Evolutionary conservation across 345 rosid genomes (phyloP).

Genomic region (Alliaria petiolata): DNA sequence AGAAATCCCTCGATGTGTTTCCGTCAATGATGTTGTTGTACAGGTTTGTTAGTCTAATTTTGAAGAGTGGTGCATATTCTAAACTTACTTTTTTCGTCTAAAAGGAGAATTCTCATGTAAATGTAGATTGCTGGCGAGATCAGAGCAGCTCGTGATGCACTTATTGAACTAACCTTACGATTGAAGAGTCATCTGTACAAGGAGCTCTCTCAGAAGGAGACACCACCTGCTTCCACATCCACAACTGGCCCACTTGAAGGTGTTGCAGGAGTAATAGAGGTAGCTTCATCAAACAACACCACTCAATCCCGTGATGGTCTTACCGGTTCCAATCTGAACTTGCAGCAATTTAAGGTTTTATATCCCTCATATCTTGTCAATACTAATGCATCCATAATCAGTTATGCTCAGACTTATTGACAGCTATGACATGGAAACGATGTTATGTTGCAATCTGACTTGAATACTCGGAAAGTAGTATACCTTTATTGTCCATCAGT

Average conservation of each 20-base stretch:
- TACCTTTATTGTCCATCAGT: background rate
- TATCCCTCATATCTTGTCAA: slow-evolving; percentile 5
- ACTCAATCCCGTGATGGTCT: slow-evolving; percentile 49
- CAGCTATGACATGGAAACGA: background rate
- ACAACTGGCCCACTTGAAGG: slow-evolving; percentile 43
- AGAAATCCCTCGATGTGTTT: slow-evolving; percentile 55
- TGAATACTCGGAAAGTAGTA: background rate
- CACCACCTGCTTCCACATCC: slow-evolving; percentile 47
- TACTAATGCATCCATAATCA: background rate
- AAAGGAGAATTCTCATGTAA: slow-evolving; percentile 16
- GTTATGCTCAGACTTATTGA: background rate
- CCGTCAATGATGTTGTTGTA: slow-evolving; percentile 63
- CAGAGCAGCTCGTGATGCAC: slow-evolving; percentile 86
- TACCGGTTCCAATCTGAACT: slow-evolving; percentile 18
- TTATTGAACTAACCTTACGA: slow-evolving; percentile 79
- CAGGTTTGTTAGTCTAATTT: slow-evolving; percentile 53
- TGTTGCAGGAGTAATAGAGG: slow-evolving; percentile 47
- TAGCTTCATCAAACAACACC: slow-evolving; percentile 46
- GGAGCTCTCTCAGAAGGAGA: slow-evolving; percentile 62
- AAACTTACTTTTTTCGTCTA: background rate
- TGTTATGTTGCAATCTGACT: background rate
- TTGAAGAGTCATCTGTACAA: slow-evolving; percentile 66
- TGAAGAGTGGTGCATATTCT: background rate
- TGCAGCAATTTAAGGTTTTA: slow-evolving; percentile 55
- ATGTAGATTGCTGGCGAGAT: slow-evolving; percentile 92